Conservation (phyloP, 345 rosid species). For the Rhodamnia argentea region DNA sequence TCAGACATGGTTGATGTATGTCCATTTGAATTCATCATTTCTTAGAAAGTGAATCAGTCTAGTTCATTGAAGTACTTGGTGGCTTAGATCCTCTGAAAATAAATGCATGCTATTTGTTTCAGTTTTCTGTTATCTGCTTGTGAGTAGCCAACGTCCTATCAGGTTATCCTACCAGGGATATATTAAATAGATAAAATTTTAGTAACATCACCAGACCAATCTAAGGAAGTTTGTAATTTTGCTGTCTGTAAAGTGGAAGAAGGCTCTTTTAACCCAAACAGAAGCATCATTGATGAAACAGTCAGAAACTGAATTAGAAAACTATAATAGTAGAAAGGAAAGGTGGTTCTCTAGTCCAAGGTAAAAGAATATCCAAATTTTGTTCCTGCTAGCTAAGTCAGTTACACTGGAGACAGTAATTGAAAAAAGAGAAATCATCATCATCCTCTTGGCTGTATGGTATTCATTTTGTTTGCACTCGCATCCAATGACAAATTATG, state of each 20-base stretch:
- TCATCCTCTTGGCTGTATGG: neutral
- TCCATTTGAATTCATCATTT: neutral
- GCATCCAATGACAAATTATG: conserved; percentile 3
- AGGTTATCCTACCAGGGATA: neutral
- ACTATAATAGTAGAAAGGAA: neutral
- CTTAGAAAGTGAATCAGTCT: neutral
- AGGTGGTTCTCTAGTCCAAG: neutral
- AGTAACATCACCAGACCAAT: neutral
- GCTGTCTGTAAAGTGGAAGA: neutral
- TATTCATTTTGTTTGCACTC: neutral
- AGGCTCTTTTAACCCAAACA: neutral
- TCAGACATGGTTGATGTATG: neutral
- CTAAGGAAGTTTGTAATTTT: neutral
- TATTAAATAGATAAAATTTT: neutral
- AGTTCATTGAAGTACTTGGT: neutral
- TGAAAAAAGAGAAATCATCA: neutral
- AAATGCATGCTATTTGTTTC: neutral
- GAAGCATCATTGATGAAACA: neutral
- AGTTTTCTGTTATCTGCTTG: neutral
- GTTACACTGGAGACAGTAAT: neutral
- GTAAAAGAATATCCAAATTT: neutral
- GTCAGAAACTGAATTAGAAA: neutral
- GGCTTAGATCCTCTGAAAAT: neutral
- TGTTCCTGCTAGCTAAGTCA: neutral
- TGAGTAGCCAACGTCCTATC: neutral